Percentiles rank a stretch among this genome's conserved stretches.
These are phyloP conservation scores for Cystoderma amianthinum DNA, from an alignment of 768 basidiomycete genomes.

Conservation along the genomic window DNA sequence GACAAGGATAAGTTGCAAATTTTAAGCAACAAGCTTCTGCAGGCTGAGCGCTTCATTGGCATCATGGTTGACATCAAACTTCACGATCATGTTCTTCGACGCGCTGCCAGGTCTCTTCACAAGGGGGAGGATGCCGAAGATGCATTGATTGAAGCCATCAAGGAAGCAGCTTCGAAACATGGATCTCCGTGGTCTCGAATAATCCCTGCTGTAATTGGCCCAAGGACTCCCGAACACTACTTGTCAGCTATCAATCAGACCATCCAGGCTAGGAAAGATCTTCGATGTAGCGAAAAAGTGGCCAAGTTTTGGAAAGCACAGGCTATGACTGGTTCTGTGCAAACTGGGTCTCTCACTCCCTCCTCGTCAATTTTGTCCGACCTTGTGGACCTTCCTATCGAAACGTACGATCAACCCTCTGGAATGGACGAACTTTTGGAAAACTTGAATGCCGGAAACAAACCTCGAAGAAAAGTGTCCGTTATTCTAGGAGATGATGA, in stretches of 20 bases:
- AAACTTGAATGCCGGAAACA: too few species aligned
- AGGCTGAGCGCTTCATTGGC: constrained; percentile 25
- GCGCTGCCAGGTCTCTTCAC: constrained; percentile 18
- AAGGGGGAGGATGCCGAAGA: constrained; percentile 29
- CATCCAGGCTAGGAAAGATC: constrained; percentile 34
- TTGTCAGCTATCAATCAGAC: constrained; percentile 37
- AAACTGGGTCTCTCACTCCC: constrained; percentile 21
- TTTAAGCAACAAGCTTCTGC: constrained; percentile 18
- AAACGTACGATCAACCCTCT: too few species aligned
- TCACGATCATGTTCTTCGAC: constrained; percentile 21
- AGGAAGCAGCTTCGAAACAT: constrained; percentile 28
- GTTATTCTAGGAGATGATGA: too few species aligned
- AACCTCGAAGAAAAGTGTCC: too few species aligned
- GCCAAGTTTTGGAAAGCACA: constrained; percentile 38
- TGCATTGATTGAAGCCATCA: constrained; percentile 35
- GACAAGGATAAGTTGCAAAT: constrained; percentile 17
- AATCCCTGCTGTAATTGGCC: constrained; percentile 22
- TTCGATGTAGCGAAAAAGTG: constrained; percentile 26
- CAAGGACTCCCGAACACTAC: constrained; percentile 34
- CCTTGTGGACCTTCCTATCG: too few species aligned
- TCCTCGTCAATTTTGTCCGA: constrained; percentile 28
- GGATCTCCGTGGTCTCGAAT: constrained; percentile 36
- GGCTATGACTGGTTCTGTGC: constrained; percentile 21
- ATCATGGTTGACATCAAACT: constrained; percentile 28
- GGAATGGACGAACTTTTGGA: too few species aligned